Evolutionary conservation across 176 grass and related monocot species (phyloP).

Genomic region (Canna indica): DNA sequence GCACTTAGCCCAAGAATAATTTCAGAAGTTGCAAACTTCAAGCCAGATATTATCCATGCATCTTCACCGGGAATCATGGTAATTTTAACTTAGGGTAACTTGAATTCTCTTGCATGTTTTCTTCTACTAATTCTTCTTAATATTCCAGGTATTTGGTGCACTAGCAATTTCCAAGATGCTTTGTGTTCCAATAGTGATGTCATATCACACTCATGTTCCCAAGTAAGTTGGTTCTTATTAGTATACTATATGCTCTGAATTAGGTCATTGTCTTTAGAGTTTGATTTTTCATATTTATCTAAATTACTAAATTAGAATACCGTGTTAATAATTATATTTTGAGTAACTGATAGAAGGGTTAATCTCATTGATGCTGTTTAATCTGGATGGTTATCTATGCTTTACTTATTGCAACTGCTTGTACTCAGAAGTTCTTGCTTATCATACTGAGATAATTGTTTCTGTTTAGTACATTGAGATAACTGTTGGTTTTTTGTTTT

Average conservation of each 20-base stretch:
- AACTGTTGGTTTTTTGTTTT: too few relatives aligned
- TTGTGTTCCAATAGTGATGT: slow-evolving; percentile 88
- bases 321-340: not conserved
- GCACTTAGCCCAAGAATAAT: slow-evolving; percentile 93
- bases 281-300: not conserved
- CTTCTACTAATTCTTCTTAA: not conserved
- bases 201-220: slow-evolving; percentile 98
- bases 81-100: slow-evolving; percentile 13
- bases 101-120: not conserved
- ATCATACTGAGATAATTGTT: too few relatives aligned
- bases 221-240: slow-evolving; percentile 38
- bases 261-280: not conserved
- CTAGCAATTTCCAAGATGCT: slow-evolving; percentile 82
- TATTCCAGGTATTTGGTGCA: slow-evolving; percentile 80
- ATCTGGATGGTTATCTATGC: too few relatives aligned
- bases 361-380: not conserved
- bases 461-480: too few relatives aligned
- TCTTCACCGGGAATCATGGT: slow-evolving; percentile 96
- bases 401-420: not conserved
- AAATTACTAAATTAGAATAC: not conserved
- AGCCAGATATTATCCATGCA: slow-evolving; percentile 88
- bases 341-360: not conserved
- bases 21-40: slow-evolving; percentile 77
- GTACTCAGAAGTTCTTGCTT: not conserved
- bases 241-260: not conserved